Conservation (phyloP, 2,329 filamentous ascomycete species). For the Cadophora sp. region DNA sequence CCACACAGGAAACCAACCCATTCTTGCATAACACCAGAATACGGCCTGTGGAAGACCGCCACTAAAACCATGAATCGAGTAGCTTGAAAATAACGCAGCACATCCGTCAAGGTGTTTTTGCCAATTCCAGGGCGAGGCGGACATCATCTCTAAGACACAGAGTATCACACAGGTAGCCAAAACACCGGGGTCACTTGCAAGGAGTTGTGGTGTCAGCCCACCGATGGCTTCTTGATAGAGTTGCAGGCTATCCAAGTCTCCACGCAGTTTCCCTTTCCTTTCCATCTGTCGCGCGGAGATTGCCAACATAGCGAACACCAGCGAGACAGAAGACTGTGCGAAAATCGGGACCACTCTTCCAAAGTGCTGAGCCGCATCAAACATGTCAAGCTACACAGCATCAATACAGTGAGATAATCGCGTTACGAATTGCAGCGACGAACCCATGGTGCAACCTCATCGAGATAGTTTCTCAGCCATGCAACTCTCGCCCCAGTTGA, state of each 20-base stretch:
- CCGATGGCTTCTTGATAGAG: conserved; percentile 61
- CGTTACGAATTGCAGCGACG: too few species aligned
- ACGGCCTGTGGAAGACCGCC: conserved; percentile 57
- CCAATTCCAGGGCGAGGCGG: conserved; percentile 58
- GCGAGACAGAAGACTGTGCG: conserved; percentile 52
- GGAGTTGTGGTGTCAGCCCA: conserved; percentile 50
- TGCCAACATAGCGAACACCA: conserved; percentile 59
- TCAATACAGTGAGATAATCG: too few species aligned
- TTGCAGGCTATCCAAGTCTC: conserved; percentile 57
- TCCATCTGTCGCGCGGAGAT: conserved; percentile 61
- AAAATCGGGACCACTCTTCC: conserved; percentile 57
- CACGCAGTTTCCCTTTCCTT: conserved; percentile 48
- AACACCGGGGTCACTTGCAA: conserved; percentile 52
- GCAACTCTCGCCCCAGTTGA: conserved; percentile 35
- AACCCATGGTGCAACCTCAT: conserved; percentile 55
- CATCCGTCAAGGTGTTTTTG: conserved; percentile 62
- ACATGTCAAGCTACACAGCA: conserved; percentile 57
- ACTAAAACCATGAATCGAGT: conserved; percentile 57
- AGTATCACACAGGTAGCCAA: conserved; percentile 56
- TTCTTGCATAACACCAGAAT: conserved; percentile 65
- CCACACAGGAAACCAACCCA: conserved; percentile 43
- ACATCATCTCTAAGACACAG: conserved; percentile 57
- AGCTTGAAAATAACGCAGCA: conserved; percentile 58
- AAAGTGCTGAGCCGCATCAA: conserved; percentile 59
- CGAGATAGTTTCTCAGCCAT: conserved; percentile 58